Percentiles rank a stretch among this genome's conserved stretches.
Evolutionary conservation across 192 early-diverging fungal species (phyloP).

Genomic region (Entomortierella chlamydospora): DNA sequence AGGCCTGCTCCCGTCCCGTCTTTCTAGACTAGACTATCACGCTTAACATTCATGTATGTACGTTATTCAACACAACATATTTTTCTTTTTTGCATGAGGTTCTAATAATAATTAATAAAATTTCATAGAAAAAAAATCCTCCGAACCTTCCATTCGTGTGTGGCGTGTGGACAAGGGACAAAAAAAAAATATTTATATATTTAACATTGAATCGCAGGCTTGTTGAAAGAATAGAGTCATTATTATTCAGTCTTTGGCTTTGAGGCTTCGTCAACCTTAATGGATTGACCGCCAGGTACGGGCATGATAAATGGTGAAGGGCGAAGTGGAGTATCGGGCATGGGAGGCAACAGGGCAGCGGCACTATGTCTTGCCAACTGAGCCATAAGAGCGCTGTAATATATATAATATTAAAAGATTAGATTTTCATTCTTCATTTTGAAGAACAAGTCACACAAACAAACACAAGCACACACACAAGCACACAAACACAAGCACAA

Average conservation of each 20-base stretch:
- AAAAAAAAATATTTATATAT: neutral
- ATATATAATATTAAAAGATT: constrained; percentile 1
- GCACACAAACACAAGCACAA: no score
- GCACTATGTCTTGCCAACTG: constrained; percentile 72
- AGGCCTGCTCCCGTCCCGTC: no score
- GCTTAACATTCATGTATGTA: no score
- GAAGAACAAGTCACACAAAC: no score
- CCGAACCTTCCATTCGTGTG: neutral
- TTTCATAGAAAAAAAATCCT: no score
- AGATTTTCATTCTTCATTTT: no score
- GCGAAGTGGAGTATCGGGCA: constrained; percentile 53
- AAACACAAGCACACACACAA: no score
- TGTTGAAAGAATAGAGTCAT: neutral
- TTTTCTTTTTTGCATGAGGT: no score
- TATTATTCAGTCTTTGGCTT: constrained; percentile 53
- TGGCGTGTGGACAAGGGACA: neutral
- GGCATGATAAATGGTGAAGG: constrained; percentile 48
- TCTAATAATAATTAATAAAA: no score
- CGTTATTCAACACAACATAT: no score
- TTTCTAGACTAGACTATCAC: no score
- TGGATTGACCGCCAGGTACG: constrained; percentile 40
- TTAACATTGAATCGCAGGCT: no score
- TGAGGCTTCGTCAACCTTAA: constrained; percentile 45
- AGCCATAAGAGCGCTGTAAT: constrained; percentile 65
- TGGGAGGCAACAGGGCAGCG: constrained; percentile 60